Base-by-base conservation (phyloP, 345 rosid species). In the Noccaea bulbosa region DNA sequence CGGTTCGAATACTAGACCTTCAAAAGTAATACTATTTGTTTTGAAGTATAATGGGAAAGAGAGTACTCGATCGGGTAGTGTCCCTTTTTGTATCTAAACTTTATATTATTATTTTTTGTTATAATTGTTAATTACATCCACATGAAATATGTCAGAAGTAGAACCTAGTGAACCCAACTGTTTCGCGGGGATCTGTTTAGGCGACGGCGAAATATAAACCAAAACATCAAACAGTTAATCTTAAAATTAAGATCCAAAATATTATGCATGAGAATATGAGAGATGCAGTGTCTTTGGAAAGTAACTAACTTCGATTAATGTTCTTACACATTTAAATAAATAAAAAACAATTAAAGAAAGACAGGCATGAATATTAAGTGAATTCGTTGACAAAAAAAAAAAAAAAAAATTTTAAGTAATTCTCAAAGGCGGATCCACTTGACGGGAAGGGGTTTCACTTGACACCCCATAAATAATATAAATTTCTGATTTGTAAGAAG, bases 111-210 rank as follows among this genome's bases (percentile, higher is more conserved):
- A 6, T 16, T 39, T 7, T 51, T 34, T 14, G 40, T n/a, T 53
- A 63, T 54, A 49, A 17, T 17, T 56, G n/a, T 51, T 71, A 62
- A 62, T 10, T 60, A 43, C 83, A 70, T n/a, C 63, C 86, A 82
- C 86, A 74, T 82, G 88, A 79, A 49, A 49, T 59, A 9, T 77
- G 84, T 77, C 84, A 82, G 88, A n/a, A n/a, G n/a, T n/a, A n/a
- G n/a, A 78, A 58, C 9, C 12, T 41, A 40, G 27, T 45, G 45
- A 59, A 74, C 40, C 48, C 61, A 74, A 59, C 22, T 74, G 69
- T n/a, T 59, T 74, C 73, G 62, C 68, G 69, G 62, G 68, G 48
- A 50, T 67, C 51, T 74, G 52, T 68, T 58, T 60, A 66, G 61
- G 48, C 67, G 68, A 67, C 62, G 59, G 73, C 68, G 10, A 74